A percentile compares a stretch with the other conserved stretches of the same genome.
phyloP scores from a whole-genome alignment of 805 yeast species.

The Metschnikowia drakensbergensis region DNA sequence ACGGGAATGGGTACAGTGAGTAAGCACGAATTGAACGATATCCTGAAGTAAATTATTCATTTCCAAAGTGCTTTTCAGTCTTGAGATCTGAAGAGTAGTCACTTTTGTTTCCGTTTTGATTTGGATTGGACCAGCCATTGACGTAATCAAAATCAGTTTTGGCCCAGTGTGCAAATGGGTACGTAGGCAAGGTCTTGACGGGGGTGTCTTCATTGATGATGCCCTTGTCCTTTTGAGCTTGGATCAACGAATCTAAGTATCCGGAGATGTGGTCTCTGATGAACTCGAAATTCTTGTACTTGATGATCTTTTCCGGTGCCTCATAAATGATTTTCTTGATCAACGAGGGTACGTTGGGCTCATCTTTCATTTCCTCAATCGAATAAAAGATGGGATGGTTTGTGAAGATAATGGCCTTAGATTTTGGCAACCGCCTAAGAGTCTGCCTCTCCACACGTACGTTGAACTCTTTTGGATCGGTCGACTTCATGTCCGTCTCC shows the following conservation, averaged over 20 bases:
- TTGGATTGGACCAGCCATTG: constrained; percentile 41
- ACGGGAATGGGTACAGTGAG: neutral
- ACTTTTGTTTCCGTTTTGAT: constrained; percentile 19
- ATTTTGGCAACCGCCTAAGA: constrained; percentile 59
- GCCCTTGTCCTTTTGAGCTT: constrained; percentile 56
- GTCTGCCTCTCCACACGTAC: constrained; percentile 75
- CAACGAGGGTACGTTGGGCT: constrained; percentile 73
- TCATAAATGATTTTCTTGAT: constrained; percentile 59
- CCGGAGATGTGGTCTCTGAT: constrained; percentile 58
- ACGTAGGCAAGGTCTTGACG: constrained; percentile 52
- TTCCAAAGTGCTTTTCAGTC: constrained; percentile 16
- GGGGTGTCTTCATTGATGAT: constrained; percentile 54
- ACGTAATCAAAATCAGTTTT: constrained; percentile 37
- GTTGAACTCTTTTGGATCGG: constrained; percentile 52
- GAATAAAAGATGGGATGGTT: constrained; percentile 77
- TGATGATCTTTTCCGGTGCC: constrained; percentile 61
- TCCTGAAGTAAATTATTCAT: constrained; percentile 9
- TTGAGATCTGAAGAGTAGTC: constrained; percentile 24
- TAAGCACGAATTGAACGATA: neutral
- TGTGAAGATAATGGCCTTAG: constrained; percentile 65
- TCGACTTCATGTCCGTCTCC: constrained; percentile 25
- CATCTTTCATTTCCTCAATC: constrained; percentile 76
- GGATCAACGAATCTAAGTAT: constrained; percentile 53
- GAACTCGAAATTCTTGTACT: constrained; percentile 58
- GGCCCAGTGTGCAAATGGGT: constrained; percentile 63